Conservation (phyloP, 2,329 filamentous ascomycete species). For the Cladophialophora psammophila region DNA sequence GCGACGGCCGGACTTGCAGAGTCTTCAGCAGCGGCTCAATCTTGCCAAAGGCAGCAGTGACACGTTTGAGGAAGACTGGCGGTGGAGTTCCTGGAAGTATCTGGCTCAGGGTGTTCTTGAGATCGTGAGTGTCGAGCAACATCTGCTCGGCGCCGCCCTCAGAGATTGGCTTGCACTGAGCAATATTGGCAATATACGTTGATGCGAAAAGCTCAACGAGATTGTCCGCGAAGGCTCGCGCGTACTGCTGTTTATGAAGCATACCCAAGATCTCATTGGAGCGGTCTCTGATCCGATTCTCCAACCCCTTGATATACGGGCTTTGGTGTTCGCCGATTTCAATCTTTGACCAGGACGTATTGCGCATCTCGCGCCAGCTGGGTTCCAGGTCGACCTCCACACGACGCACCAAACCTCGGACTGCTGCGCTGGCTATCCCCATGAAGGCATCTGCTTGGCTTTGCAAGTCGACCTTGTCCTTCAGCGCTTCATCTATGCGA, state of each 20-base stretch:
- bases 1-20: constrained; percentile 88
- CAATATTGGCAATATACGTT: constrained; percentile 81
- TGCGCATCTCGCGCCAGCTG: constrained; percentile 95
- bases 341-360: constrained; percentile 93
- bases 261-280: constrained; percentile 77
- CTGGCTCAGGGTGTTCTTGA: constrained; percentile 79
- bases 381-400: constrained; percentile 84
- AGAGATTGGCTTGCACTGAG: constrained; percentile 87
- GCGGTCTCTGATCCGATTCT: constrained; percentile 74
- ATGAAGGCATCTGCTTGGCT: constrained; percentile 95
- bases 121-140: constrained; percentile 91
- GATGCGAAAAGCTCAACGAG: constrained; percentile 86
- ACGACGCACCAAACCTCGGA: constrained; percentile 81
- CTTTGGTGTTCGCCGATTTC: constrained; percentile 94
- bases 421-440: constrained; percentile 87
- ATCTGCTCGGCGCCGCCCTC: constrained; percentile 98
- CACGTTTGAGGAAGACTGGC: constrained; percentile 80
- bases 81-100: constrained; percentile 69
- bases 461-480: constrained; percentile 81
- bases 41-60: constrained; percentile 81
- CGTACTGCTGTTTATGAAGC: constrained; percentile 90
- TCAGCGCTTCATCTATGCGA: constrained; percentile 81
- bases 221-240: constrained; percentile 92
- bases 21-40: constrained; percentile 95
- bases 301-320: constrained; percentile 83